Percentiles rank a stretch among this genome's conserved stretches.
Conservation (phyloP, 495 filamentous ascomycete genomes). For the Trichoderma virens region DNA sequence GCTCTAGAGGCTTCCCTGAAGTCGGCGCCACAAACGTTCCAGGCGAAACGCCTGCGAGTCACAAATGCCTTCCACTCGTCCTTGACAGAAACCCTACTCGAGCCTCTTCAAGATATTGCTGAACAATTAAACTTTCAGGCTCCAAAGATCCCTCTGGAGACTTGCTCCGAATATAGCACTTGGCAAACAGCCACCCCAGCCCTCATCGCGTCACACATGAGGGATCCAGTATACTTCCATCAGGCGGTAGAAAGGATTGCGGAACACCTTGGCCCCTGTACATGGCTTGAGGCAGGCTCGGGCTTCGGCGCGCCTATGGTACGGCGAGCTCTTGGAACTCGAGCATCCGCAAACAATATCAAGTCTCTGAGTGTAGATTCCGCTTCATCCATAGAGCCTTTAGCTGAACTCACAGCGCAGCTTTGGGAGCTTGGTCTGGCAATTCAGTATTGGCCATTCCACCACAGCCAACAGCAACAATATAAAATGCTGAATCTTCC, state of each 20-base stretch:
- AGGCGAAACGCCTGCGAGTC: constrained; percentile 30
- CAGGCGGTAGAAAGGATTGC: constrained; percentile 39
- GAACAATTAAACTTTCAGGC: constrained; percentile 20
- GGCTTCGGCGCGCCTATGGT: constrained; percentile 39
- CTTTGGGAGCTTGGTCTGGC: background rate
- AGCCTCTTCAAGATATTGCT: constrained; percentile 21
- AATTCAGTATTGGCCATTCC: background rate
- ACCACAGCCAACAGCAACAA: background rate
- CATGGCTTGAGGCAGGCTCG: constrained; percentile 48
- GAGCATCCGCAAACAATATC: background rate
- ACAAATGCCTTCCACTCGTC: constrained; percentile 47
- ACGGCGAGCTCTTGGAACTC: constrained; percentile 24
- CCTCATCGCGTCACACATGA: constrained; percentile 38
- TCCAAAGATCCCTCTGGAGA: constrained; percentile 16
- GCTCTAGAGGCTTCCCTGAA: constrained; percentile 13
- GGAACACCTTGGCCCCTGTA: constrained; percentile 19
- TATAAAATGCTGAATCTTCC: constrained; percentile 24
- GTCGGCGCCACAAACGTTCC: constrained; percentile 13
- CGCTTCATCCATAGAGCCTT: too few species aligned
- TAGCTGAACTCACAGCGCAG: too few species aligned
- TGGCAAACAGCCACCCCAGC: constrained; percentile 21
- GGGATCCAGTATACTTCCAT: constrained; percentile 44
- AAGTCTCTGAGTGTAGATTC: background rate
- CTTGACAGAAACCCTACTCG: constrained; percentile 33
- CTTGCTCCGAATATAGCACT: constrained; percentile 12